Evolutionary conservation across 2,329 filamentous ascomycete genomes (phyloP).

Genomic region (Pseudogymnoascus sp.): DNA sequence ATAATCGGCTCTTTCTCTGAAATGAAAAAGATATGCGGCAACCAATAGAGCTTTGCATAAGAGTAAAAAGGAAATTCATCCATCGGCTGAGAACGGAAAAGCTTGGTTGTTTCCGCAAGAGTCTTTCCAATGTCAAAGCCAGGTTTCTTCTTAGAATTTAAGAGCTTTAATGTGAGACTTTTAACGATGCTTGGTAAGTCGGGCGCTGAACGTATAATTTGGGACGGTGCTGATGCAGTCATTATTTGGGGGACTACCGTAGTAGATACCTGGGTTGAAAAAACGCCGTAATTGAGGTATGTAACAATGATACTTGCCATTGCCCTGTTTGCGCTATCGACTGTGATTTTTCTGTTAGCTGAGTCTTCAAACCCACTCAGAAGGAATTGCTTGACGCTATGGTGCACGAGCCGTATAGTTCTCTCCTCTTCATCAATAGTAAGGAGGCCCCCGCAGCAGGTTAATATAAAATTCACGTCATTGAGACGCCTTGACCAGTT

Average conservation of each 20-base stretch:
- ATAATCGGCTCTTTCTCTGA: background rate
- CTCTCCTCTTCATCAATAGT: conserved; percentile 33
- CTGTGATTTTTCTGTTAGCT: conserved; percentile 17
- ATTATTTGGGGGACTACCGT: conserved; percentile 21
- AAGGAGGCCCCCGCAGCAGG: conserved; percentile 33
- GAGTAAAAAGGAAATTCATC: conserved; percentile 15
- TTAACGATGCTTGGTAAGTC: conserved; percentile 16
- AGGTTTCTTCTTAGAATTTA: conserved; percentile 13
- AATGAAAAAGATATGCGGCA: background rate
- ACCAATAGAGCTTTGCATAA: conserved; percentile 16
- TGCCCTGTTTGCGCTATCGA: conserved; percentile 16
- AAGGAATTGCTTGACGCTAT: conserved; percentile 34
- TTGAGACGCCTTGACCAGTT: conserved; percentile 23
- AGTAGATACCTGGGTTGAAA: conserved; percentile 20
- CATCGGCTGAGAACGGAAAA: conserved; percentile 10
- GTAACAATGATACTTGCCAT: conserved; percentile 28
- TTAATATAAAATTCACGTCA: conserved; percentile 24
- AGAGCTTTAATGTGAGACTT: conserved; percentile 18
- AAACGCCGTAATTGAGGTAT: conserved; percentile 29
- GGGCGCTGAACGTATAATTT: conserved; percentile 22
- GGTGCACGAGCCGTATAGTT: conserved; percentile 31
- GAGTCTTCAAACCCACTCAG: conserved; percentile 20
- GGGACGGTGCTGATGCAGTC: conserved; percentile 20
- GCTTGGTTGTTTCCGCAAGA: conserved; percentile 13
- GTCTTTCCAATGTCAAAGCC: conserved; percentile 14